Conservation (phyloP, 495 filamentous ascomycete species). For the Penicillium odoratum region DNA sequence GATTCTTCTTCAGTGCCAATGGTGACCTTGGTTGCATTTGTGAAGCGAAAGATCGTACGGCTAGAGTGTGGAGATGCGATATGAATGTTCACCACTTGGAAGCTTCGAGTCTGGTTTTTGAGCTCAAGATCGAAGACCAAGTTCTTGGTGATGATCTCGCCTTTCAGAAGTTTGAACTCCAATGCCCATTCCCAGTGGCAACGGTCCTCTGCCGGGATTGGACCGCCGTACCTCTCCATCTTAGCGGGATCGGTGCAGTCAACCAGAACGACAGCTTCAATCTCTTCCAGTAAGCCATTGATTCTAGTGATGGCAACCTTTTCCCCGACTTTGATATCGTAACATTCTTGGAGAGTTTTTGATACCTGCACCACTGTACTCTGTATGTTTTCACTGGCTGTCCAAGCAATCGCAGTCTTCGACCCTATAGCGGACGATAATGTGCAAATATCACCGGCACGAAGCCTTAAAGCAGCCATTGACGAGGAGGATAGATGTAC, state of each 20-base stretch:
- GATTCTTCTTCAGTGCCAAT: slow-evolving; percentile 29
- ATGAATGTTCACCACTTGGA: slow-evolving; percentile 41
- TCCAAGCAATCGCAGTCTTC: slow-evolving; percentile 65
- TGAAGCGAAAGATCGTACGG: slow-evolving; percentile 41
- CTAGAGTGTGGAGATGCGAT: slow-evolving; percentile 18
- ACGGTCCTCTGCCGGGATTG: slow-evolving; percentile 45
- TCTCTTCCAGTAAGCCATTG: slow-evolving; percentile 38
- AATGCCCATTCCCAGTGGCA: slow-evolving; percentile 65
- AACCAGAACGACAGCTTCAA: slow-evolving; percentile 46
- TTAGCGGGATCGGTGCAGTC: slow-evolving; percentile 50
- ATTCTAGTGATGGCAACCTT: slow-evolving; percentile 54
- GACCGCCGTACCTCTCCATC: slow-evolving; percentile 31
- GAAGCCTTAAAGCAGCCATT: slow-evolving; percentile 59
- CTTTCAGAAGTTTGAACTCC: slow-evolving; percentile 54
- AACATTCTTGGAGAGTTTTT: slow-evolving; percentile 62
- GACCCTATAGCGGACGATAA: slow-evolving; percentile 46
- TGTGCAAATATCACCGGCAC: slow-evolving; percentile 57
- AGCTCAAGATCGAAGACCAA: slow-evolving; percentile 49
- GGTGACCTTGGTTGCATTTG: slow-evolving; percentile 34
- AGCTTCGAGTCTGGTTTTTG: slow-evolving; percentile 47
- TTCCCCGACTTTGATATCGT: slow-evolving; percentile 63
- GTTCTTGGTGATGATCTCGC: slow-evolving; percentile 42
- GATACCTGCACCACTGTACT: slow-evolving; percentile 65
- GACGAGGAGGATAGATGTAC: slow-evolving; percentile 67
- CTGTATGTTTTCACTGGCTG: slow-evolving; percentile 61